phyloP scores from a whole-genome alignment of 345 rosid genomes.

The Psidium guajava region DNA sequence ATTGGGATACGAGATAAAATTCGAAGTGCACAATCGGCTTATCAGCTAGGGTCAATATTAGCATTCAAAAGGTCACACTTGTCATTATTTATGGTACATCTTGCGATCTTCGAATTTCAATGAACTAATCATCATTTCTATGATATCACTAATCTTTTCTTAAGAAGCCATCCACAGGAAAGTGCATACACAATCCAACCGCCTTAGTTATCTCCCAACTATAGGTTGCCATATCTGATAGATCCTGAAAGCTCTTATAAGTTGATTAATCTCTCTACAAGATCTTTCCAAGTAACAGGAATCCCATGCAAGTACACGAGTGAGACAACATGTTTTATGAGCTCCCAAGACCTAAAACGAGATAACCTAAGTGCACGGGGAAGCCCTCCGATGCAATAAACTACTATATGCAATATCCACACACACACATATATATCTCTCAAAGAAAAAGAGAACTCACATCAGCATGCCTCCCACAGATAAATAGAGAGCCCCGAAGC shows the following conservation, averaged over 20 bases:
- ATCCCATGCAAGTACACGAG: not conserved
- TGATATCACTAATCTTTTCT: not conserved
- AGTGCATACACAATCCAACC: not conserved
- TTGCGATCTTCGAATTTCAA: not conserved
- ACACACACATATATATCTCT: rapidly evolving
- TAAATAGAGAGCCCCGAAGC: constrained; percentile 41
- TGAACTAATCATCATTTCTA: not conserved
- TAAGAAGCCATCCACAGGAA: not conserved
- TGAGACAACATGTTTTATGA: not conserved
- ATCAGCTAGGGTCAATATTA: not conserved
- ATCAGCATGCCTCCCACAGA: constrained; percentile 84
- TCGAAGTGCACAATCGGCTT: not conserved
- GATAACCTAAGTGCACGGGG: not conserved
- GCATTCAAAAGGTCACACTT: not conserved
- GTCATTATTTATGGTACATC: not conserved
- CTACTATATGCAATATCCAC: rapidly evolving
- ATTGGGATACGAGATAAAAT: not conserved
- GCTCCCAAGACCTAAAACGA: not conserved
- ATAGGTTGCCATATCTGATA: not conserved
- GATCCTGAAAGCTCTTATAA: not conserved
- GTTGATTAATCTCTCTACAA: not conserved
- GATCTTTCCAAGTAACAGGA: not conserved
- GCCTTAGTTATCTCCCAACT: not conserved
- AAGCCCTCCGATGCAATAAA: not conserved
- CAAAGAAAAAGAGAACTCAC: constrained; percentile 30